Conservation (phyloP, 148 eudicot genomes). For the Dianthus caryophyllus region DNA sequence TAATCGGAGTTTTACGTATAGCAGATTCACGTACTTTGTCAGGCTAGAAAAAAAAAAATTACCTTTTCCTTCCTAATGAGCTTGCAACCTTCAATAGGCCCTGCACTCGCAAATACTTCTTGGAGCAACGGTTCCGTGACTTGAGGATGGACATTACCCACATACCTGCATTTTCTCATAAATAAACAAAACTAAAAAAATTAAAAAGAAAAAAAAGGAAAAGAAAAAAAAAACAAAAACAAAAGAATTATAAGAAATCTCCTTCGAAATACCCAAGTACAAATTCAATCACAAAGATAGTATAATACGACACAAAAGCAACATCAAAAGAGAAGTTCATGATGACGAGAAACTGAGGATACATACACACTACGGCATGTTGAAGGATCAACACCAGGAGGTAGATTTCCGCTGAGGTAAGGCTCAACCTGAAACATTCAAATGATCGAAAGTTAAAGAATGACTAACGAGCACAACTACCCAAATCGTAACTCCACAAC, state of each 20-base stretch:
- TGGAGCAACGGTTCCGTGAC: slow-evolving; percentile 95
- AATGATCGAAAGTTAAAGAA: slow-evolving; percentile 16
- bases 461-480: not conserved
- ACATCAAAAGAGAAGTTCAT: not conserved
- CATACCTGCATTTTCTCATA: slow-evolving; percentile 89
- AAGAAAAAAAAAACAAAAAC: slow-evolving; percentile 10
- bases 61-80: slow-evolving; percentile 95
- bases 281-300: not conserved
- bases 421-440: slow-evolving; percentile 92
- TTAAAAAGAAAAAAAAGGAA: slow-evolving; percentile 25
- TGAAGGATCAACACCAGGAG: slow-evolving; percentile 96
- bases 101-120: slow-evolving; percentile 90
- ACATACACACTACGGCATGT: slow-evolving; percentile 99
- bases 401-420: slow-evolving; percentile 93
- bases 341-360: slow-evolving; percentile 12
- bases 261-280: slow-evolving; percentile 13
- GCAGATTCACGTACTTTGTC: not conserved
- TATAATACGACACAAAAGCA: not conserved
- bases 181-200: slow-evolving; percentile 51
- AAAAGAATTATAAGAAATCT: slow-evolving; percentile 26
- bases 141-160: slow-evolving; percentile 91
- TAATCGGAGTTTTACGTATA: not conserved
- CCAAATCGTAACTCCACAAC: not conserved
- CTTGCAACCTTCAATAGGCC: slow-evolving; percentile 92
- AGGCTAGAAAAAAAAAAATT: slow-evolving; percentile 5